Base-by-base conservation (phyloP, 805 yeast species). In the Yarrowia sp. region DNA sequence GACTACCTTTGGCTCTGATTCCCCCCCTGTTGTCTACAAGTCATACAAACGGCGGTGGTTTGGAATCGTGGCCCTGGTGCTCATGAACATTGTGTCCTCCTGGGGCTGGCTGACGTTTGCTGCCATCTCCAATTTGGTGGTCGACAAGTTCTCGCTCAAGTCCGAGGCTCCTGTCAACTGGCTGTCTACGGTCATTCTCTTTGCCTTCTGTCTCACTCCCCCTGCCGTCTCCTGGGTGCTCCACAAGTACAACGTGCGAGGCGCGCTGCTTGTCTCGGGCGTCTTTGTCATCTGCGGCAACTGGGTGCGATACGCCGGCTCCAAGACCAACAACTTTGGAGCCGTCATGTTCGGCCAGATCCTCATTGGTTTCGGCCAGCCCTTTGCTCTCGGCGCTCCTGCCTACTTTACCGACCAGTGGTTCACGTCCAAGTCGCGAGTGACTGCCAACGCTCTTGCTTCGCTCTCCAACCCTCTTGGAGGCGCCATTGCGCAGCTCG, bases 51-150 rank as follows among this genome's bases (percentile, higher is more conserved):
- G 72, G n/a, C 66, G 74, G 21, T 72, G 74, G 74, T 59, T 67
- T 39, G 74, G 74, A 8, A 65, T 72, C 19, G 63, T 64, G n/a
- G 65, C 67, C 18, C 63, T 72, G 39, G 68, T 69, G 36, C 63
- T 70, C 8, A 55, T 72, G 44, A 72, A 72, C 64, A 66, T 72
- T 32, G 64, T 65, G 36, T 66, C 66, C 19, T 71, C 74, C 3
- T 72, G 74, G 74, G 73, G 72, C 8, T 72, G 74, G 74, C 67
- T 72, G 29, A 63, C 73, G 5, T 72, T 69, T 51, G 68, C 74
- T 1, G 72, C 74, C 19, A 68, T 72, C 13, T 67, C 74, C 8
- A 61, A 65, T n/a, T 61, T 65, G 18, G 65, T 67, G 13, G 66
- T 65, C 4, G 67, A 63, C 16, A 67, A 65, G 62, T 72, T 65